phyloP scores from a whole-genome alignment of 73 alveolate species.

The Breviolum minutum region DNA sequence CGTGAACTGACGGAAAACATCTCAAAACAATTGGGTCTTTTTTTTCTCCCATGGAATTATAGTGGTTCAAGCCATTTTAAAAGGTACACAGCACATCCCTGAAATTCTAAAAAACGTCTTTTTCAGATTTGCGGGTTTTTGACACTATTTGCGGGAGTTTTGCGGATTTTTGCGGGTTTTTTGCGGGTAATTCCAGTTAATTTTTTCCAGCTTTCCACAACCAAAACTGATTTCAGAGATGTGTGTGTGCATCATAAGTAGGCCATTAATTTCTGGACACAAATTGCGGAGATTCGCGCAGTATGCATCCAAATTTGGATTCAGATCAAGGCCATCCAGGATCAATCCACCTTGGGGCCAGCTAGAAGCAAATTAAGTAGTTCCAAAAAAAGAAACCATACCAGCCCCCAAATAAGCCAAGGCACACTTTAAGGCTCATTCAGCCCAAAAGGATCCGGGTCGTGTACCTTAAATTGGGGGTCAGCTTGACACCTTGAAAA shows the following conservation, averaged over 20 bases:
- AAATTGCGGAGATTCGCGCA: background rate
- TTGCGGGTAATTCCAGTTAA: slow-evolving; percentile 2
- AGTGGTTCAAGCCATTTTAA: background rate
- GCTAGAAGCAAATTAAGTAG: background rate
- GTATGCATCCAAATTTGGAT: background rate
- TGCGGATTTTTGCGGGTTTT: slow-evolving; percentile 24
- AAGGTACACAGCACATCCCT: background rate
- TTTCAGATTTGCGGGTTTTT: slow-evolving; percentile 44
- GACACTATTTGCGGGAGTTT: slow-evolving; percentile 26
- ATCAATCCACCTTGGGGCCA: background rate
- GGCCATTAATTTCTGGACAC: background rate
- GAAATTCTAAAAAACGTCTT: background rate
- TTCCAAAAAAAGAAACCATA: background rate
- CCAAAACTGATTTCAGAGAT: background rate
- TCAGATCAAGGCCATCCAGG: background rate
- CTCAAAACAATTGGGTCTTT: too few relatives aligned
- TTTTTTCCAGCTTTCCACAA: background rate
- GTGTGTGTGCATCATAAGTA: background rate
- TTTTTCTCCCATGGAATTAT: too few relatives aligned
- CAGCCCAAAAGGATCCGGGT: background rate
- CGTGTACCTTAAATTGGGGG: background rate
- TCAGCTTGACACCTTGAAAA: background rate
- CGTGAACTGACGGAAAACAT: too few relatives aligned
- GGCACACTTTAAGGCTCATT: background rate
- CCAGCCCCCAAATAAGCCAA: background rate